Percentiles rank a stretch among this genome's conserved stretches.
phyloP scores from a whole-genome alignment of 106 monocot genomes.

The Phalaenopsis equestris region DNA sequence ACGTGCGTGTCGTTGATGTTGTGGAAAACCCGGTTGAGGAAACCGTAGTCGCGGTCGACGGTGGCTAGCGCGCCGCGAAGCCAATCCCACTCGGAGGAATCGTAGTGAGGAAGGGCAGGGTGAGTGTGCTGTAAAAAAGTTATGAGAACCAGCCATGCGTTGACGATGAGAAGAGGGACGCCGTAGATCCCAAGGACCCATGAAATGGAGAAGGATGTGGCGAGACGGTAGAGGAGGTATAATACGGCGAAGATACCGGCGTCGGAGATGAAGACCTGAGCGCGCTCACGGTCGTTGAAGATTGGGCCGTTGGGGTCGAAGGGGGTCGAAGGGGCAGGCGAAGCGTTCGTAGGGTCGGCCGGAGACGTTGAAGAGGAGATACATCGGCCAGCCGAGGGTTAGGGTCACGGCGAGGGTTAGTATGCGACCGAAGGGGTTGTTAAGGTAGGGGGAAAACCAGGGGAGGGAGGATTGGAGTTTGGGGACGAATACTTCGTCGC shows the following conservation, averaged over 20 bases:
- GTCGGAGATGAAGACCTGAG: slow-evolving; percentile 34
- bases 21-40: slow-evolving; percentile 43
- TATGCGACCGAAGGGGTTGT: slow-evolving; percentile 64
- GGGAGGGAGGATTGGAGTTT: slow-evolving; percentile 33
- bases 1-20: slow-evolving; percentile 46
- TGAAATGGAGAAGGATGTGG: slow-evolving; percentile 10
- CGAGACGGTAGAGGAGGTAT: slow-evolving; percentile 22
- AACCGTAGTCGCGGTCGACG: slow-evolving; percentile 42
- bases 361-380: slow-evolving; percentile 51
- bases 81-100: slow-evolving; percentile 64
- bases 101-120: slow-evolving; percentile 51
- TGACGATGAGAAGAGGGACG: slow-evolving; percentile 35
- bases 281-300: slow-evolving; percentile 36
- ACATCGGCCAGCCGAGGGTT: slow-evolving; percentile 72
- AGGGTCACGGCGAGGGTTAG: slow-evolving; percentile 39
- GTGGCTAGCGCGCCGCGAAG: slow-evolving; percentile 53
- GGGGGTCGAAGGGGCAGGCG: slow-evolving; percentile 61
- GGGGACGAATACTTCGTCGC: slow-evolving; percentile 91
- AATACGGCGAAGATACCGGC: slow-evolving; percentile 14
- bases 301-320: slow-evolving; percentile 61
- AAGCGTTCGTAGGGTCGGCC: slow-evolving; percentile 56
- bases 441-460: slow-evolving; percentile 53
- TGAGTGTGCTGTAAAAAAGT: slow-evolving; percentile 62
- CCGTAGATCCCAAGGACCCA: slow-evolving; percentile 34
- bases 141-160: slow-evolving; percentile 44